Conservation (phyloP, 345 rosid genomes). For the Leavenworthia alabamica region DNA sequence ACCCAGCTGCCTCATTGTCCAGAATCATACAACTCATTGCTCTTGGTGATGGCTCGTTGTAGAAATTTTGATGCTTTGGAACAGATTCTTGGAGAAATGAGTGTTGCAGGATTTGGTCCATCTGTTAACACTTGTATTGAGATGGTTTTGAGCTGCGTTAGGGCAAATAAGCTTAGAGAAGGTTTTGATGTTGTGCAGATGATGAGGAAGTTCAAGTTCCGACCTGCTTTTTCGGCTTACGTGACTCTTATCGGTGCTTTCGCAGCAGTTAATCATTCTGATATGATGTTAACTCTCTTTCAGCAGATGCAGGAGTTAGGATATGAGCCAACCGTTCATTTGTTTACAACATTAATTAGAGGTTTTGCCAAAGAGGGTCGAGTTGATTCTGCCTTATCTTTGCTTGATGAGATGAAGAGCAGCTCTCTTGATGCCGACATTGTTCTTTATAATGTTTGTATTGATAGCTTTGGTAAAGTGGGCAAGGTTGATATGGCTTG, state of each 20-base stretch:
- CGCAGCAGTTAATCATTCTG: constrained; percentile 48
- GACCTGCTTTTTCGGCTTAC: constrained; percentile 90
- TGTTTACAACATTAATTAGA: constrained; percentile 83
- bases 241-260: constrained; percentile 87
- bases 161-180: constrained; percentile 53
- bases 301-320: constrained; percentile 93
- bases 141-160: constrained; percentile 56
- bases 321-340: constrained; percentile 73
- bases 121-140: constrained; percentile 46
- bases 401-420: constrained; percentile 92
- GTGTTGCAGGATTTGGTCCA: constrained; percentile 78
- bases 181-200: constrained; percentile 68
- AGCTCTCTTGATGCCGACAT: constrained; percentile 63
- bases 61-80: constrained; percentile 52
- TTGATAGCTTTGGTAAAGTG: constrained; percentile 87
- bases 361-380: constrained; percentile 75
- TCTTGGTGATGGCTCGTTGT: constrained; percentile 59
- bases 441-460: constrained; percentile 92
- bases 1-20: constrained; percentile 52
- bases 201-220: constrained; percentile 85
- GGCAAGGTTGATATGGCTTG: constrained; percentile 95
- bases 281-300: constrained; percentile 71
- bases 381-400: constrained; percentile 72
- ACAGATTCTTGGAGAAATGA: constrained; percentile 78
- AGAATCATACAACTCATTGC: constrained; percentile 76